Conservation (phyloP, 2,329 filamentous ascomycete genomes). For the Pyrenophora teres region DNA sequence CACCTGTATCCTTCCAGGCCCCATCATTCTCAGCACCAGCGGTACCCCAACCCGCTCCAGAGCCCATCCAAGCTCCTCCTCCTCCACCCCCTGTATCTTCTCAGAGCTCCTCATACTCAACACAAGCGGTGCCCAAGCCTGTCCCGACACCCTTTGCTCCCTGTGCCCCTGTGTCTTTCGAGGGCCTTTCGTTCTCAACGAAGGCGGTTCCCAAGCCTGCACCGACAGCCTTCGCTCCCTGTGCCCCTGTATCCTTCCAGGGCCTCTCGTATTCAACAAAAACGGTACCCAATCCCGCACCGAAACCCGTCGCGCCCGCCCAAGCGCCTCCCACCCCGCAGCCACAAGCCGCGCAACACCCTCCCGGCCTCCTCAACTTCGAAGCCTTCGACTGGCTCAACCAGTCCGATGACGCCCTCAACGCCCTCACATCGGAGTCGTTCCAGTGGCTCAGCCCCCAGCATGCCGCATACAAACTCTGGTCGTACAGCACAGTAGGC, state of each 20-base stretch:
- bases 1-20: background rate
- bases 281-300: background rate
- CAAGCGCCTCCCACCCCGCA: background rate
- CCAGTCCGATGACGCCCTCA: background rate
- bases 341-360: background rate
- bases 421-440: background rate
- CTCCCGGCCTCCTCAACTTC: constrained; percentile 1
- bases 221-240: background rate
- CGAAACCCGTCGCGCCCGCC: background rate
- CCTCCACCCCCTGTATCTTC: background rate
- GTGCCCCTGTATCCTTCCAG: background rate
- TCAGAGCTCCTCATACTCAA: too few relatives aligned
- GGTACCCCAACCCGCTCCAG: too few relatives aligned
- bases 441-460: background rate
- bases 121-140: background rate
- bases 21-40: too few relatives aligned
- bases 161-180: too few relatives aligned
- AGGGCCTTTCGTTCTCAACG: too few relatives aligned
- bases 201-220: too few relatives aligned
- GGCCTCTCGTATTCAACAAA: too few relatives aligned
- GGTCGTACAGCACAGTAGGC: background rate
- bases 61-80: background rate
- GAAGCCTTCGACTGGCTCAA: background rate
- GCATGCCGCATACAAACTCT: background rate
- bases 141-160: background rate